Evolutionary conservation across 176 grass and related monocot species (phyloP).

Genomic region (Bolboschoenus planiculmis): DNA sequence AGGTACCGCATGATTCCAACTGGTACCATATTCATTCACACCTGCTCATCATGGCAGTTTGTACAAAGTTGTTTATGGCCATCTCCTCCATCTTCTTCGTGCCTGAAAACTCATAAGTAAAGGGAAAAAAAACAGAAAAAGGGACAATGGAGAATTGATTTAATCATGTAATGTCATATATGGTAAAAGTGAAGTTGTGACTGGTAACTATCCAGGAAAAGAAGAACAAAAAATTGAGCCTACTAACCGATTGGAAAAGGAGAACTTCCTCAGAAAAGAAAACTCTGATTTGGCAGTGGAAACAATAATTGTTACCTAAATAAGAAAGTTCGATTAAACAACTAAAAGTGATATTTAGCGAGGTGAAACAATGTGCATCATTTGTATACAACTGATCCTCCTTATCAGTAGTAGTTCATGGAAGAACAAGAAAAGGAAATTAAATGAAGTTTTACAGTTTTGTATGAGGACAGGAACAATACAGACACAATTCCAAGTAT

Average conservation of each 20-base stretch:
- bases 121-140: neutral
- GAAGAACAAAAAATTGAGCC: neutral
- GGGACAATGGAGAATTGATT: neutral
- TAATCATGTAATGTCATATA: neutral
- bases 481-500: neutral
- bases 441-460: neutral
- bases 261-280: constrained; percentile 36
- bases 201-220: neutral
- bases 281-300: constrained; percentile 42
- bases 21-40: neutral
- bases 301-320: constrained; percentile 50
- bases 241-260: constrained; percentile 42
- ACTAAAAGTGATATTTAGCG: neutral
- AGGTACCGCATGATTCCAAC: neutral
- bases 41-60: constrained; percentile 17
- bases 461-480: neutral
- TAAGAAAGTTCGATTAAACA: neutral
- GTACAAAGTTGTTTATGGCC: neutral
- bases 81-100: neutral
- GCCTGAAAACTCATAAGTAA: neutral
- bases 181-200: neutral
- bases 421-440: neutral
- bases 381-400: neutral
- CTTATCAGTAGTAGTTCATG: neutral
- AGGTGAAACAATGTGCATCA: neutral